Conservation (phyloP, 768 basidiomycete genomes). For the Amanita inopinata region DNA sequence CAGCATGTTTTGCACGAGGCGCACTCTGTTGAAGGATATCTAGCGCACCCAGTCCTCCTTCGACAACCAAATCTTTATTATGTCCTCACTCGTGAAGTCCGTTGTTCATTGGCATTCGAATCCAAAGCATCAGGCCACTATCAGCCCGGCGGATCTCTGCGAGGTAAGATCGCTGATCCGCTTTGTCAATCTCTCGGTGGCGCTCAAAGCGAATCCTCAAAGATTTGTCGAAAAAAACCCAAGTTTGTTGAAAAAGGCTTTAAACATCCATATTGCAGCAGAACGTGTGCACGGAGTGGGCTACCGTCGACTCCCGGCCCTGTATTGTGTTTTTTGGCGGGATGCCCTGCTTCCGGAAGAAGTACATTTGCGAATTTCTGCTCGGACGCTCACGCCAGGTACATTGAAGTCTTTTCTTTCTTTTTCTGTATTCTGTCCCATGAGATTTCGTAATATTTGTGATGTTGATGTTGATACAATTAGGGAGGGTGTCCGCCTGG, state of each 20-base stretch:
- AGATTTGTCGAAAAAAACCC: conserved; percentile 52
- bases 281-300: conserved; percentile 45
- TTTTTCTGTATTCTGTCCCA: neutral
- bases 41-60: conserved; percentile 13
- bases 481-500: conserved; percentile 43
- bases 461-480: conserved; percentile 7
- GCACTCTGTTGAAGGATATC: conserved; percentile 11
- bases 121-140: conserved; percentile 14
- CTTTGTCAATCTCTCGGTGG: neutral
- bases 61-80: conserved; percentile 20
- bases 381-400: conserved; percentile 51
- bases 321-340: conserved; percentile 32
- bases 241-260: conserved; percentile 55
- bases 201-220: conserved; percentile 10
- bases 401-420: conserved; percentile 14
- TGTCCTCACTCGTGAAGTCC: conserved; percentile 33
- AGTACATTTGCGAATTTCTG: conserved; percentile 45
- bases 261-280: conserved; percentile 51
- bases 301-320: conserved; percentile 26
- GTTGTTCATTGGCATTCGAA: conserved; percentile 32
- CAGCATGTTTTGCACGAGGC: conserved; percentile 9
- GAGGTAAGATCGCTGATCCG: conserved; percentile 24
- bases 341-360: conserved; percentile 43
- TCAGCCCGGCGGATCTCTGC: conserved; percentile 33
- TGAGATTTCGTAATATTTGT: neutral